A percentile compares a stretch with the other conserved stretches of the same genome.
These are phyloP conservation scores for Xylaria nigripes DNA, from an alignment of 495 filamentous ascomycete genomes.

Conservation along the genomic window DNA sequence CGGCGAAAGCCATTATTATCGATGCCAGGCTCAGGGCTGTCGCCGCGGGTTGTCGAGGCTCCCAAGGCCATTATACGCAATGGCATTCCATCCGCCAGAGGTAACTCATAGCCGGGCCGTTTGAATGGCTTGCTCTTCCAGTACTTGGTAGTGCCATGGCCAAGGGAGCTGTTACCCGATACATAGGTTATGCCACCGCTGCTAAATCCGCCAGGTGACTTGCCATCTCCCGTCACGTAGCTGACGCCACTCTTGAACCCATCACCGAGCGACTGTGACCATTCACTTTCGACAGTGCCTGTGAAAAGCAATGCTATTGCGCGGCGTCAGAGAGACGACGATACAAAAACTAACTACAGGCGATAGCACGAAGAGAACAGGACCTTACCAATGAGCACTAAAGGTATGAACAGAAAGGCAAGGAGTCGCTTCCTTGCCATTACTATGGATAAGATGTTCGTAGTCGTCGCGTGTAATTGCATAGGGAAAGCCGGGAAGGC, in stretches of 20 bases:
- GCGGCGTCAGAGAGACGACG: neutral
- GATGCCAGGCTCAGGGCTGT: conserved; percentile 23
- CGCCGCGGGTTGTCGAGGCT: conserved; percentile 28
- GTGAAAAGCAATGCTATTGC: conserved; percentile 20
- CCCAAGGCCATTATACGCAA: conserved; percentile 31
- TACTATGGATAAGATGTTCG: conserved; percentile 20
- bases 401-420: conserved; percentile 21
- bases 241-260: conserved; percentile 24
- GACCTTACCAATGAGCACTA: conserved; percentile 22
- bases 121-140: conserved; percentile 23
- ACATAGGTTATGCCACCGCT: conserved; percentile 7
- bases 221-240: conserved; percentile 27
- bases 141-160: conserved; percentile 16
- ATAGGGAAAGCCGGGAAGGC: conserved; percentile 9
- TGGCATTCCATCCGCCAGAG: conserved; percentile 26
- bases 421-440: conserved; percentile 26
- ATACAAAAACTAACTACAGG: neutral
- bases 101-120: conserved; percentile 23
- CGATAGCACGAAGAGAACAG: neutral
- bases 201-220: conserved; percentile 2
- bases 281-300: conserved; percentile 25
- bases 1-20: conserved; percentile 30
- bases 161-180: conserved; percentile 10
- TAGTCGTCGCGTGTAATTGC: conserved; percentile 9
- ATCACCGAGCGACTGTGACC: conserved; percentile 24